Base-by-base conservation (phyloP, 257 asterid genomes). In the Solanum sitiens region DNA sequence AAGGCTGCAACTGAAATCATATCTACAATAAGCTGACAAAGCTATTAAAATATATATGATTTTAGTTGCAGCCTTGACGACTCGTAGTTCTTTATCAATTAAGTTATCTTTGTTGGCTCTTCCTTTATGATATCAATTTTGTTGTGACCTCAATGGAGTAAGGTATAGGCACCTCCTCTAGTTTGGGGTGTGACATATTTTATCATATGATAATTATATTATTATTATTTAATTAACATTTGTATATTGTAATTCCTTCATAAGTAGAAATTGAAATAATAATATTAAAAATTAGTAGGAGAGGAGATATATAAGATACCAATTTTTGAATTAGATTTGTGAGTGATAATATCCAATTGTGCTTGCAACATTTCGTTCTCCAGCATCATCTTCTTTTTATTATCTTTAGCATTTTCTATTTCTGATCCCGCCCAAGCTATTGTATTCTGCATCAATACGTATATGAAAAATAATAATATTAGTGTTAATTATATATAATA, bases 311-410 rank as follows among this genome's bases (percentile, higher is more conserved):
- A 67, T 27, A 67, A 23, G 23, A 63, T 6, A 90, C 92, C 82
- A 32, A 20, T 32, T 9, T 53, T 32, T 12, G 40, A 59, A 27
- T 45, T 63, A 18, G 90, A 63, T 7, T 37, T 67, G 21, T 83
- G 30, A 35, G 25, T 73, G 86, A 79, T n/a, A 30, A 2, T 16
- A 33, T 83, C 25, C 13, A 88, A 33, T 15, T 44, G 70, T 76
- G 77, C 72, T 72, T 86, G 88, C 87, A 91, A 35, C 12, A 20
- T 11, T 4, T 73, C 16, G 4, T 86, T 88, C 32, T 90, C 68
- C 83, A 27, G 10, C 44, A 2, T 7, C 90, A 88, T 1, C 44
- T 23, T 18, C 1, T 56, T 53, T 13, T 86, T 47, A 18, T 37
- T 63, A 0, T 42, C 8, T 21, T 40, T 72, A 39, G 12, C 30